These are phyloP conservation scores for Daucus carota DNA, from an alignment of 129 eudicot species.

Conservation along the genomic window DH1_v3.0 NC_030387.2:25115501-25116000, in stretches of 20 bases:
- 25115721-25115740: slow-evolving; percentile 1
- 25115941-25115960: slow-evolving; percentile 1
- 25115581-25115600: not conserved
- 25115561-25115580: not conserved
- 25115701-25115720: not conserved
- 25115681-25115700: not conserved
- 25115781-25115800: not conserved
- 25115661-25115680: not conserved
- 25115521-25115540: not conserved
- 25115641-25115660: slow-evolving; percentile 3
- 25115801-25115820: not conserved
- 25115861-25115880: slow-evolving; percentile 14
- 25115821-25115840: not conserved
- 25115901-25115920: slow-evolving; percentile 1
- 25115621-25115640: not conserved
- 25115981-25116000: no score
- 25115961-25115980: not conserved
- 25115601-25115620: slow-evolving; percentile 1
- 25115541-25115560: not conserved
- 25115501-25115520: not conserved
- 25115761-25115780: not conserved
- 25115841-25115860: slow-evolving; percentile 15
- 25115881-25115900: not conserved
- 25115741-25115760: not conserved
- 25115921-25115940: not conserved